These are phyloP conservation scores for Lepidopterella palustris DNA, from an alignment of 495 filamentous ascomycete species.

Conservation along the genomic window DNA sequence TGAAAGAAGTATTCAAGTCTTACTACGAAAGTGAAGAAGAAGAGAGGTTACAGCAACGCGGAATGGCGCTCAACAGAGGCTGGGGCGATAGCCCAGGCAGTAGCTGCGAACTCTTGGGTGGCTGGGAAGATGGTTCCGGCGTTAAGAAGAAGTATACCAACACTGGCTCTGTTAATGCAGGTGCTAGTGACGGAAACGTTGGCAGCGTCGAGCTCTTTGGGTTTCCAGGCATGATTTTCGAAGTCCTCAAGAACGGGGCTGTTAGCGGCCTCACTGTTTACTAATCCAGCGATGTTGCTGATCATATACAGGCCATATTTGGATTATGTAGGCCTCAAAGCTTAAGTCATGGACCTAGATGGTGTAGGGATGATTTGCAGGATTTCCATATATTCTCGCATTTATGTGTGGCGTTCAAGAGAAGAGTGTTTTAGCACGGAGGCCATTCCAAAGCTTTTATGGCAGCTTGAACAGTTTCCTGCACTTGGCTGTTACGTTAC, in stretches of 20 bases:
- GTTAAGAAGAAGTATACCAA: slow-evolving; percentile 52
- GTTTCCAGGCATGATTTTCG: slow-evolving; percentile 89
- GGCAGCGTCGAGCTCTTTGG: slow-evolving; percentile 85
- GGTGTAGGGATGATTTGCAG: too few species aligned
- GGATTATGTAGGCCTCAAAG: too few species aligned
- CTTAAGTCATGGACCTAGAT: too few species aligned
- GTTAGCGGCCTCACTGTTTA: slow-evolving; percentile 89
- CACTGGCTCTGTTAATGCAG: slow-evolving; percentile 11
- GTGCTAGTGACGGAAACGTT: slow-evolving; percentile 44
- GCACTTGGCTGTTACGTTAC: too few species aligned
- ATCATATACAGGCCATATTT: too few species aligned
- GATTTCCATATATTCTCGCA: too few species aligned
- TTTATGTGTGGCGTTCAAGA: too few species aligned
- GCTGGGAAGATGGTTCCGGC: slow-evolving; percentile 93
- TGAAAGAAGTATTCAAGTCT: slow-evolving; percentile 65
- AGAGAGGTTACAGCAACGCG: slow-evolving; percentile 57
- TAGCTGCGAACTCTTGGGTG: slow-evolving; percentile 81
- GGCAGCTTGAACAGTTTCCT: too few species aligned
- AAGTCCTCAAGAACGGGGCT: slow-evolving; percentile 86
- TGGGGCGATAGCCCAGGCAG: slow-evolving; percentile 89
- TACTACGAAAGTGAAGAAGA: slow-evolving; percentile 57
- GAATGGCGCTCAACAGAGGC: slow-evolving; percentile 83
- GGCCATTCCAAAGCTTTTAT: too few species aligned
- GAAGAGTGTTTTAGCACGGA: too few species aligned
- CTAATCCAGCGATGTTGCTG: too few species aligned